Evolutionary conservation across 192 early-diverging fungal genomes (phyloP).

Genomic region (Rhizophagus prolifer): DNA sequence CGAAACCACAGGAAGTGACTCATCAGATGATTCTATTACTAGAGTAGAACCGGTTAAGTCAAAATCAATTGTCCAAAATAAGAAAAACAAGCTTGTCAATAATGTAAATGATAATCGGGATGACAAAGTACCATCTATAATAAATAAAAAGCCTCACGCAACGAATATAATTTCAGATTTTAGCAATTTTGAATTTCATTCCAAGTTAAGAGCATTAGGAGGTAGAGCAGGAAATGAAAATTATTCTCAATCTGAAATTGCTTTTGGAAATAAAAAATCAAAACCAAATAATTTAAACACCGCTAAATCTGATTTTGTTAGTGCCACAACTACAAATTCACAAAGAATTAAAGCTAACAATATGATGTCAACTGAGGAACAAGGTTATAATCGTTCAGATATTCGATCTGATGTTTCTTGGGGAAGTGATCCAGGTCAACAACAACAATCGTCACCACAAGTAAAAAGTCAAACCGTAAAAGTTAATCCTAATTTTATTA

Average conservation of each 20-base stretch:
- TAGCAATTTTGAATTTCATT: background rate
- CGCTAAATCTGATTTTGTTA: background rate
- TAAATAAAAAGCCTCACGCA: background rate
- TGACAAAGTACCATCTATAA: background rate
- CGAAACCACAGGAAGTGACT: background rate
- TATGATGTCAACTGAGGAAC: background rate
- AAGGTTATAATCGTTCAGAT: background rate
- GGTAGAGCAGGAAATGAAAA: background rate
- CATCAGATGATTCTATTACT: background rate
- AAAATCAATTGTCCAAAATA: background rate
- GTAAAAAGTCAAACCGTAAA: background rate
- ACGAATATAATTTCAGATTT: background rate
- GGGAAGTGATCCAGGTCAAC: background rate
- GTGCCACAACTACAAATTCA: background rate
- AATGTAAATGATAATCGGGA: background rate
- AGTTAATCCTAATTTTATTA: background rate
- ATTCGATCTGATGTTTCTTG: background rate
- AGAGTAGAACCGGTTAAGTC: background rate
- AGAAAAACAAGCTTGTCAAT: background rate
- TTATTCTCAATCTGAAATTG: background rate
- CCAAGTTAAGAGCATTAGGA: background rate
- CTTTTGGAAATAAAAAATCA: background rate
- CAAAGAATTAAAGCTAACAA: background rate
- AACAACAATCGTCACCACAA: background rate
- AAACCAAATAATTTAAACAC: background rate